Base-by-base conservation (phyloP, 768 basidiomycete species). In the Kwoniella newhampshirensis region DNA sequence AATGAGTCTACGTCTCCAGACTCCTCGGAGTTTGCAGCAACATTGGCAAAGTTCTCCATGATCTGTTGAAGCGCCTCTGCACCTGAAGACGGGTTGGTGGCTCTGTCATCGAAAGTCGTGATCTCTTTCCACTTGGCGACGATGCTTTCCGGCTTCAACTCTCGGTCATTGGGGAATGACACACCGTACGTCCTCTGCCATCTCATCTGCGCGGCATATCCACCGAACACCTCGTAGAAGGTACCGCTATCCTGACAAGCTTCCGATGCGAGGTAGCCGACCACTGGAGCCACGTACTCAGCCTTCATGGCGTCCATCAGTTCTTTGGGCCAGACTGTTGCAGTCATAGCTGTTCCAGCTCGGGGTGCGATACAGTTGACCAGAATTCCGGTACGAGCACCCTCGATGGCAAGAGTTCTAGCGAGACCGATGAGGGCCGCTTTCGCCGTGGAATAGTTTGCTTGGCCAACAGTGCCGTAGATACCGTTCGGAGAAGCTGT, bases 401-500 rank as follows among this genome's bases (percentile, higher is more conserved):
- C 96, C 77, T 99, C 96, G 54, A 92, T 85, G 2, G 86, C 91
- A 20, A 98, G 83, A 0, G 91, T 86, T 46, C 86, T 83, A n/a
- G 92, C 93, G 13, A 99, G 76, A 52, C 90, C 91, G 61, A 89
- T 86, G 66, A 98, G 88, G 20, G 83, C 92, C 55, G 91, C 87
- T 76, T 97, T 98, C 5, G 91, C 96, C 3, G 93, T 86, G 12
- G 89, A 86, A 76, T 97, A 97, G 71, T 94, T 96, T 30, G 89
- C 87, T 76, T 97, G 92, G 21, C 94, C 93, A 71, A 93, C 91
- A 79, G 96, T 91, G 4, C 92, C 92, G 68, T 92, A 91, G 51
- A 98, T 85, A 57, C 93, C 94, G 47, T 91, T 91, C 72, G 87
- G 86, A 1, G 92, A 97, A 58, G 85, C 83, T n/a, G 92, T 97